Conservation (phyloP, 1,284 basidiomycete genomes). For the Cerioporus squamosus region DNA sequence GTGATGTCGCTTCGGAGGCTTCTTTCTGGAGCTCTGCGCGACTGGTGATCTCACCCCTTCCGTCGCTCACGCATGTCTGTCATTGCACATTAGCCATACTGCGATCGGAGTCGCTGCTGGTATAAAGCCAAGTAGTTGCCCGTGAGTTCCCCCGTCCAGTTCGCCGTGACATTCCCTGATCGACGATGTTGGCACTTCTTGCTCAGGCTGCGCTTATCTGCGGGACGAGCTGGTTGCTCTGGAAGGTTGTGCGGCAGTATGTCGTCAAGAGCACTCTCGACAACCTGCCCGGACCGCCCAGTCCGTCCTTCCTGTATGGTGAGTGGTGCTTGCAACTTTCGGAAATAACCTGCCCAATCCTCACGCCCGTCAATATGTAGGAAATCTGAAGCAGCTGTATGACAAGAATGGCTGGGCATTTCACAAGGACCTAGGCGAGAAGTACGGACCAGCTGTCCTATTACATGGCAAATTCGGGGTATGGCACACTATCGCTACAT, state of each 20-base stretch:
- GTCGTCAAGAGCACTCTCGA: conserved; percentile 10
- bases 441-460: conserved; percentile 15
- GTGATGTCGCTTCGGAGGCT: conserved; percentile 1
- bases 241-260: conserved; percentile 10
- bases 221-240: conserved; percentile 8
- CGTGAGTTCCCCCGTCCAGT: neutral
- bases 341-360: neutral
- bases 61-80: neutral
- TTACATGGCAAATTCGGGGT: conserved; percentile 23
- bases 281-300: conserved; percentile 17
- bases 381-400: conserved; percentile 24
- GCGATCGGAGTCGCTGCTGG: too few relatives aligned
- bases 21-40: neutral
- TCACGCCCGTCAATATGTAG: neutral
- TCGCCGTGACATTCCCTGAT: neutral
- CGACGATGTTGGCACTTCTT: neutral
- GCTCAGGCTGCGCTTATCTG: neutral
- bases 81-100: conserved; percentile 5
- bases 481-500: neutral
- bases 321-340: neutral
- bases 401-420: conserved; percentile 23
- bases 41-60: neutral
- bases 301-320: conserved; percentile 17
- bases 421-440: conserved; percentile 13
- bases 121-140: neutral